Base-by-base conservation (phyloP, 2,329 filamentous ascomycete genomes). In the Neobulgaria alba region DNA sequence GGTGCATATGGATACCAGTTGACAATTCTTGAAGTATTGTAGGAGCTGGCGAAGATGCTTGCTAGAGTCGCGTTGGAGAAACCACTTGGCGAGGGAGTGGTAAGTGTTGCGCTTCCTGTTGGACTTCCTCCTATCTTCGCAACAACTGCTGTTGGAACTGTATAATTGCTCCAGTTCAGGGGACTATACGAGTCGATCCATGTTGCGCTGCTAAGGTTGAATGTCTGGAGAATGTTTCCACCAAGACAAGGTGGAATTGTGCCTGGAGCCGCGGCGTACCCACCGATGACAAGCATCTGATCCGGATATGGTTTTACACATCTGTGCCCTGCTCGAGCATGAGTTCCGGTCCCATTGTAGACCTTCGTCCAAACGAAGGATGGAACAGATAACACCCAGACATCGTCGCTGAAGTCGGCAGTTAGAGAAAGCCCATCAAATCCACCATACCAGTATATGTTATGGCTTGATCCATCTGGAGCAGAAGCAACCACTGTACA, bases 361-460 rank as follows among this genome's bases (percentile, higher is more conserved):
- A 83, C 78, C 52, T 76, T 61, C 43, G 85, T 77, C 82, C 82
- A 86, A 9, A 74, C 80, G 57, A 87, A 87, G 0, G 75, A 73
- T 0, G 82, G 82, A 21, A 87, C 67, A 3, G 79, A 81, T 18
- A 87, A 64, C 47, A 86, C 83, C 74, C 79, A 86, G 63, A 84
- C 76, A 55, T 87, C 80, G 23, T 79, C 73, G 47, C 82, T 82
- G 57, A 87, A 84, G 12, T 59, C 45, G 0, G 61, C 44, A 0
- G 33, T 38, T 0, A 44, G 19, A 41, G 70, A 43, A 4, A 78
- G 49, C 0, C 74, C 77, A 42, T 77, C 63, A 55, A 82, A 89
- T 0, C 84, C 84, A 12, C 82, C 84, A 56, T 82, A 88, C 67
- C 88, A 75, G 61, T 87, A 86, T 37, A 89, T 73, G 54, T 88